A percentile compares a stretch with the other conserved stretches of the same genome.
Conservation (phyloP, 805 yeast species). For the Cephaloascus albidus region DNA sequence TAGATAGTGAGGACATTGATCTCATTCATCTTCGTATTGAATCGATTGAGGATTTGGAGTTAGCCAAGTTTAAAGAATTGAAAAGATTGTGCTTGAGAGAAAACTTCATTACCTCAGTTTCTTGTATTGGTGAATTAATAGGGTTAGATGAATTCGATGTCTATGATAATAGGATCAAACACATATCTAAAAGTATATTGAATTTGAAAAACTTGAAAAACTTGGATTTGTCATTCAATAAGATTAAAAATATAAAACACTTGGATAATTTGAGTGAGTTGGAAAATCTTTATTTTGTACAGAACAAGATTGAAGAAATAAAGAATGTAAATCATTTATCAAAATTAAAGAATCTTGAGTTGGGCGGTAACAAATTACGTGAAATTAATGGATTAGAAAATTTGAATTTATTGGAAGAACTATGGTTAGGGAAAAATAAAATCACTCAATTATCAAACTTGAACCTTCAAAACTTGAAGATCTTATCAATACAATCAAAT, state of each 20-base stretch:
- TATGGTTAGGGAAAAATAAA: slow-evolving; percentile 91
- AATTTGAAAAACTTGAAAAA: slow-evolving; percentile 45
- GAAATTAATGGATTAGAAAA: slow-evolving; percentile 41
- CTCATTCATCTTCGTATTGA: slow-evolving; percentile 62
- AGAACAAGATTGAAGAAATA: slow-evolving; percentile 72
- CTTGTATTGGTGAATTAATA: slow-evolving; percentile 42
- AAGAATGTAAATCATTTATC: slow-evolving; percentile 51
- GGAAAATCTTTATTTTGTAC: slow-evolving; percentile 74
- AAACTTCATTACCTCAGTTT: slow-evolving; percentile 67
- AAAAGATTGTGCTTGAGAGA: slow-evolving; percentile 69
- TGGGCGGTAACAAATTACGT: slow-evolving; percentile 81
- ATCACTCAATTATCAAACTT: slow-evolving; percentile 60
- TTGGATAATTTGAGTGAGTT: slow-evolving; percentile 52
- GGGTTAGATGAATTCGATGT: slow-evolving; percentile 72
- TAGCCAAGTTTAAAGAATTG: slow-evolving; percentile 47
- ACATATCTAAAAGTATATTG: slow-evolving; percentile 64
- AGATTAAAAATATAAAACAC: slow-evolving; percentile 78
- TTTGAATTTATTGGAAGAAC: slow-evolving; percentile 51
- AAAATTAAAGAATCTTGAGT: slow-evolving; percentile 61
- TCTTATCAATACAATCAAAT: slow-evolving; percentile 86
- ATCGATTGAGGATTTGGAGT: slow-evolving; percentile 50
- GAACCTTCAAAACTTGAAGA: slow-evolving; percentile 49
- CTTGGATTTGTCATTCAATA: slow-evolving; percentile 85
- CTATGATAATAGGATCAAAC: slow-evolving; percentile 86
- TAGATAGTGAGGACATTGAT: slow-evolving; percentile 54